Conservation (phyloP, 768 basidiomycete species). For the Mycena vulgaris region DNA sequence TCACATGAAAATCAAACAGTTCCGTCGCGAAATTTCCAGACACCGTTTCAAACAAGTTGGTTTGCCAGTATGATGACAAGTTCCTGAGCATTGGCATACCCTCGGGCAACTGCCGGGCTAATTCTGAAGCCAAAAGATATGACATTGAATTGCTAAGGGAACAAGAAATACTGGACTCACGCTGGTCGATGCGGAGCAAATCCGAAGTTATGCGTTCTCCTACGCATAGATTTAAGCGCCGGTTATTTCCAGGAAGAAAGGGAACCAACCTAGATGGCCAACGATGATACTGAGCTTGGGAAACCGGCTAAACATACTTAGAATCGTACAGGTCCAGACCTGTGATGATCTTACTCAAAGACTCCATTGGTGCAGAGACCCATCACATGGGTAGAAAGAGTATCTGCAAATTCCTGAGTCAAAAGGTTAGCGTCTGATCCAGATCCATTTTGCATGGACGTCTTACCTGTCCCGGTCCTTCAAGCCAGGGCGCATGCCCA, state of each 20-base stretch:
- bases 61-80: slow-evolving; percentile 54
- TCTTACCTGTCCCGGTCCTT: slow-evolving; percentile 45
- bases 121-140: slow-evolving; percentile 51
- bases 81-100: slow-evolving; percentile 58
- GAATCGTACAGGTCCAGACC: not conserved
- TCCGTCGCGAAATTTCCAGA: slow-evolving; percentile 59
- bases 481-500: slow-evolving; percentile 51
- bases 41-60: slow-evolving; percentile 58
- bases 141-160: not conserved
- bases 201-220: slow-evolving; percentile 60
- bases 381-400: slow-evolving; percentile 57
- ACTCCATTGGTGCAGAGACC: slow-evolving; percentile 58
- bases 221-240: not conserved
- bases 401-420: slow-evolving; percentile 55
- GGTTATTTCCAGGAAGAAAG: too few relatives aligned
- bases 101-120: slow-evolving; percentile 43
- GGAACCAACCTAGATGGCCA: slow-evolving; percentile 53
- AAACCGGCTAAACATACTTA: slow-evolving; percentile 51
- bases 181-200: slow-evolving; percentile 56
- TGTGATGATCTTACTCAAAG: slow-evolving; percentile 50
- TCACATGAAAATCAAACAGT: slow-evolving; percentile 56
- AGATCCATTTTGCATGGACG: not conserved
- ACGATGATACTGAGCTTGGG: slow-evolving; percentile 58
- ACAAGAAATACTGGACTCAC: slow-evolving; percentile 41
- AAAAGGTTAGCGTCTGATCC: not conserved